Base-by-base conservation (phyloP, 129 eudicot species). In the Helichrysum umbraculigerum region DNA sequence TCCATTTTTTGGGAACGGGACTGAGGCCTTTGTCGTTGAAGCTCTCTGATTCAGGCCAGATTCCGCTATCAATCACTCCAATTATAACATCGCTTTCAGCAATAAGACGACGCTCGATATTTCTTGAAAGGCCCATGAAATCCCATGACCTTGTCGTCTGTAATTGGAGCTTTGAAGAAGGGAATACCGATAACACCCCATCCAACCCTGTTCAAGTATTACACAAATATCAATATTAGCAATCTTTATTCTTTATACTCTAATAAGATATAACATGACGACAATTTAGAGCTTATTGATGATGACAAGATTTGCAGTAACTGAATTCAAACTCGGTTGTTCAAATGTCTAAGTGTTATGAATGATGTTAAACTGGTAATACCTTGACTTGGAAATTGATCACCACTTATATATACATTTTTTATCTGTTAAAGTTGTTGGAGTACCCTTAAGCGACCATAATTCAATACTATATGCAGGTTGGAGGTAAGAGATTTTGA, bases 71-170 rank as follows among this genome's bases (percentile, higher is more conserved):
- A 12, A 87, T 21, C 3, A 87, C 72, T 7, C 91, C 91, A 14
- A 84, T 74, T 0, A 84, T 72, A 0, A 76, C 59, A 47, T 87
- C 78, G 65, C 84, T 84, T 52, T 74, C 88, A 6, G 10, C 21
- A 0, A 50, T 3, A 0, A 50, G 29, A 15, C 70, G 63, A 19
- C 79, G 32, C 5, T 21, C 33, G n/a, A 16, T 71, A 72, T 16
- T 67, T 66, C 68, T 61, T 5, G 75, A 25, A 0, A 87, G 56
- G 0, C 86, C 88, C 72, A 84, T 67, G 61, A 78, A 87, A 44
- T 87, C 88, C 91, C 91, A 87, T 4, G 91, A 87, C 77, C 85
- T 84, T 73, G 91, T 87, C 4, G 91, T 87, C 9, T 78, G 86
- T n/a, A 78, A 74, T 32, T 56, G 64, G 5, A 81, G 51, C 6